phyloP scores from a whole-genome alignment of 805 yeast genomes.

The Candida pini region DNA sequence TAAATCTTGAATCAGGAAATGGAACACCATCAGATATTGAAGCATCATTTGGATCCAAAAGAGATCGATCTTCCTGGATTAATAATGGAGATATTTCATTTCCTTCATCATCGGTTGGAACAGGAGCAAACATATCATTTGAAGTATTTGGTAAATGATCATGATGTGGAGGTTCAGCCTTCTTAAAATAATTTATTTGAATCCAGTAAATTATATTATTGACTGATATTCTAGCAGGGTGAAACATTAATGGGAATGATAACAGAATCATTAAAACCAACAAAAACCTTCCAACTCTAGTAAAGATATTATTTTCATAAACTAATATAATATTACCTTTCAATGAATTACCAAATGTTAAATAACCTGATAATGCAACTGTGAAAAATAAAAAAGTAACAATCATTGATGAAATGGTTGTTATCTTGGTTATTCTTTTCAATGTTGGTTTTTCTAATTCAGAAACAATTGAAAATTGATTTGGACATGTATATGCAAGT shows the following conservation, averaged over 20 bases:
- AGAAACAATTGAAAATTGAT: slow-evolving; percentile 69
- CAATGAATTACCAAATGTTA: slow-evolving; percentile 64
- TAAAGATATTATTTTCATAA: slow-evolving; percentile 49
- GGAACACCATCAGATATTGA: no score
- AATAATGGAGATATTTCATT: neutral
- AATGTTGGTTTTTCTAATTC: slow-evolving; percentile 55
- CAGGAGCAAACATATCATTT: neutral
- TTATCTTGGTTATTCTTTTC: slow-evolving; percentile 40
- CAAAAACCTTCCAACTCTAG: slow-evolving; percentile 52
- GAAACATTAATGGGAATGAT: slow-evolving; percentile 74
- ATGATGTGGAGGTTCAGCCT: neutral
- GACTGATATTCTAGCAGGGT: slow-evolving; percentile 70
- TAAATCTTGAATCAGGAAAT: slow-evolving; percentile 40
- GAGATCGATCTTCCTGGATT: neutral
- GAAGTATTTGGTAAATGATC: neutral
- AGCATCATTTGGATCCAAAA: neutral
- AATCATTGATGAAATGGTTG: slow-evolving; percentile 41
- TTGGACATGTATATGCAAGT: slow-evolving; percentile 80
- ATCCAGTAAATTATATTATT: slow-evolving; percentile 59
- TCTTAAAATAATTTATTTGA: neutral
- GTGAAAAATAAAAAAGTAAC: slow-evolving; percentile 54
- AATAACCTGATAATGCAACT: slow-evolving; percentile 66
- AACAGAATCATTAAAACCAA: slow-evolving; percentile 69
- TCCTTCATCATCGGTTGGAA: neutral
- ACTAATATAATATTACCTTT: slow-evolving; percentile 64